These are phyloP conservation scores for Aquilaria yunnanensis DNA, from an alignment of 345 rosid genomes.

Conservation along the genomic window DNA sequence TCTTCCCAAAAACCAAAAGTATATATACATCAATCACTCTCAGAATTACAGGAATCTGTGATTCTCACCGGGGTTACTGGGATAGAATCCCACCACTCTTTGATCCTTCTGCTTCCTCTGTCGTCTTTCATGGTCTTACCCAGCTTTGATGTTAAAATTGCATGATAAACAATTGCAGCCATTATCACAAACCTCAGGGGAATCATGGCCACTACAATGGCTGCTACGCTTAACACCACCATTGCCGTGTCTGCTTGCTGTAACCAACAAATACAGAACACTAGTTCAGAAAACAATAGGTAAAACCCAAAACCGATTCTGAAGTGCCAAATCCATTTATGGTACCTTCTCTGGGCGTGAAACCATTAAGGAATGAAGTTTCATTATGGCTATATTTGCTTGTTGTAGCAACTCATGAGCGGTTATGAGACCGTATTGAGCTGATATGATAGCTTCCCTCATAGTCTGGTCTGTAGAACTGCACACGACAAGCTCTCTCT, in stretches of 20 bases:
- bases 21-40: too few relatives aligned
- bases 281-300: not conserved
- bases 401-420: slow-evolving; percentile 47
- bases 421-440: slow-evolving; percentile 54
- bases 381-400: slow-evolving; percentile 58
- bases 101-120: slow-evolving; percentile 53
- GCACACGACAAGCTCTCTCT: slow-evolving; percentile 52
- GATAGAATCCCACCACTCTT: slow-evolving; percentile 95
- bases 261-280: slow-evolving; percentile 8
- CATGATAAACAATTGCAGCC: slow-evolving; percentile 20
- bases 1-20: too few relatives aligned
- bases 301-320: not conserved
- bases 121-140: slow-evolving; percentile 38
- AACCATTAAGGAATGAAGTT: slow-evolving; percentile 54
- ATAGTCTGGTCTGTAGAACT: slow-evolving; percentile 45
- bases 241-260: slow-evolving; percentile 70
- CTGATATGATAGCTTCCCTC: slow-evolving; percentile 71
- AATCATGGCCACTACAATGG: slow-evolving; percentile 44
- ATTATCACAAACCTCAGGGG: slow-evolving; percentile 55
- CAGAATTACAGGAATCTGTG: slow-evolving; percentile 16
- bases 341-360: slow-evolving; percentile 62
- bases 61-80: slow-evolving; percentile 62
- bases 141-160: slow-evolving; percentile 41
- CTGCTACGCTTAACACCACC: slow-evolving; percentile 33
- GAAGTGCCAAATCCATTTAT: not conserved